phyloP scores from a whole-genome alignment of 495 filamentous ascomycete species.

The Penicillium pulvis region DNA sequence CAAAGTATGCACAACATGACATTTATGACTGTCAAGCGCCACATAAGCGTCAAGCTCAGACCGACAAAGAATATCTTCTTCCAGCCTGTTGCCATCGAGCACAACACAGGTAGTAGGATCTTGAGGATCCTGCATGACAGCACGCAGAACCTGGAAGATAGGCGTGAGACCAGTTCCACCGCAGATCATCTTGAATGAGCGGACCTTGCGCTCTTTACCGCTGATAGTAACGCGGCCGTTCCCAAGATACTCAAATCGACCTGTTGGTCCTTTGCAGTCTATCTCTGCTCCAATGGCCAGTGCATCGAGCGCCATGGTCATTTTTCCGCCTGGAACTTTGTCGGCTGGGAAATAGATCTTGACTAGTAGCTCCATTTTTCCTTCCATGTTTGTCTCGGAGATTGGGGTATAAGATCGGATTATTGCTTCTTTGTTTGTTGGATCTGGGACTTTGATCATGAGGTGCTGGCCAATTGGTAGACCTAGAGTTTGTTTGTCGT shows the following conservation, averaged over 20 bases:
- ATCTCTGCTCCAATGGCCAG: constrained; percentile 69
- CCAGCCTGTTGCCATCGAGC: constrained; percentile 75
- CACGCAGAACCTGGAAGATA: constrained; percentile 84
- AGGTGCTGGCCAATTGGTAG: constrained; percentile 89
- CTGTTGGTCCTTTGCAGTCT: constrained; percentile 90
- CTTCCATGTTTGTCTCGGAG: constrained; percentile 61
- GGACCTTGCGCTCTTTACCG: constrained; percentile 58
- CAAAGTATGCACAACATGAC: constrained; percentile 71
- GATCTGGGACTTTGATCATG: constrained; percentile 79
- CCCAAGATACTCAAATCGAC: constrained; percentile 82
- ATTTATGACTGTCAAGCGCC: constrained; percentile 53
- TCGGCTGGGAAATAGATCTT: constrained; percentile 79
- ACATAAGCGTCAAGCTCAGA: constrained; percentile 71
- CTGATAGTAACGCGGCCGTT: constrained; percentile 65
- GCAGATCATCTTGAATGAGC: constrained; percentile 84
- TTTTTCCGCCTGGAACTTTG: constrained; percentile 67
- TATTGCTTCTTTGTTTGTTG: constrained; percentile 66
- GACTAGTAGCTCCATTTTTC: constrained; percentile 72
- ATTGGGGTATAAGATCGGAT: constrained; percentile 91
- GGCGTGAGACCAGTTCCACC: constrained; percentile 90
- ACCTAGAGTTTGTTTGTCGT: constrained; percentile 69
- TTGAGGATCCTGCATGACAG: constrained; percentile 62
- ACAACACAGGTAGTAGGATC: constrained; percentile 69
- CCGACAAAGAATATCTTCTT: constrained; percentile 83
- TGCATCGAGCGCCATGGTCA: constrained; percentile 80